phyloP scores from a whole-genome alignment of 192 early-diverging fungal species.

The Cetraspora pellucida region DNA sequence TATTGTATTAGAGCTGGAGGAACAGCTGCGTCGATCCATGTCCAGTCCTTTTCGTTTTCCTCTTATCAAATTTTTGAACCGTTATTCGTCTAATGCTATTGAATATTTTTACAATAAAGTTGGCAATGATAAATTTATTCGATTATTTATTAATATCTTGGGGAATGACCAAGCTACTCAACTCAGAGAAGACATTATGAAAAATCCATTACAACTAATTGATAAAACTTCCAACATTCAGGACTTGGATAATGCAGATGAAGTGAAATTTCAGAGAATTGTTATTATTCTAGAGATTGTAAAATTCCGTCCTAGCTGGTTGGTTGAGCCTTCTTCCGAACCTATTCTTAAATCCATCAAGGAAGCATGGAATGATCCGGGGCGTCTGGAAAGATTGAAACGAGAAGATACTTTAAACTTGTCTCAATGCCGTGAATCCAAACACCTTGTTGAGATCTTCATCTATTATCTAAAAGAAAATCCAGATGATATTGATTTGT shows the following conservation, averaged over 20 bases:
- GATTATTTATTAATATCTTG: slow-evolving; percentile 67
- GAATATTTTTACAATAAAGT: slow-evolving; percentile 83
- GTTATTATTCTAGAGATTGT: slow-evolving; percentile 60
- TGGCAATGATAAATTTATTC: slow-evolving; percentile 57
- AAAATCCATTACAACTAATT: slow-evolving; percentile 60
- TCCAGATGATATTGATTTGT: slow-evolving; percentile 64
- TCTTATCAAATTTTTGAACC: slow-evolving; percentile 88
- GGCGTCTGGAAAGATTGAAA: slow-evolving; percentile 51
- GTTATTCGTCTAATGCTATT: slow-evolving; percentile 83
- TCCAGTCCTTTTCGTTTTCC: slow-evolving; percentile 95
- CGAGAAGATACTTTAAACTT: slow-evolving; percentile 48
- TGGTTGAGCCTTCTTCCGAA: slow-evolving; percentile 34
- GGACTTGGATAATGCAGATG: slow-evolving; percentile 39
- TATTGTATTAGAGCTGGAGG: slow-evolving; percentile 85
- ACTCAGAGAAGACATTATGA: slow-evolving; percentile 67
- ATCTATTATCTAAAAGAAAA: slow-evolving; percentile 66
- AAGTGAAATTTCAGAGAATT: slow-evolving; percentile 58
- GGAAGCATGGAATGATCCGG: slow-evolving; percentile 48
- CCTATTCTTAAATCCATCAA: slow-evolving; percentile 58
- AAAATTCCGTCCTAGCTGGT: slow-evolving; percentile 56
- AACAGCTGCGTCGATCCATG: slow-evolving; percentile 71
- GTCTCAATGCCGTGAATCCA: slow-evolving; percentile 51
- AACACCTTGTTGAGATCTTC: slow-evolving; percentile 72
- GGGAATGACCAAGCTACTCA: slow-evolving; percentile 55
- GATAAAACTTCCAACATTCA: slow-evolving; percentile 42